These are phyloP conservation scores for Gymnopus androsaceus DNA, from an alignment of 1,284 basidiomycete genomes.

Conservation along the genomic window DNA sequence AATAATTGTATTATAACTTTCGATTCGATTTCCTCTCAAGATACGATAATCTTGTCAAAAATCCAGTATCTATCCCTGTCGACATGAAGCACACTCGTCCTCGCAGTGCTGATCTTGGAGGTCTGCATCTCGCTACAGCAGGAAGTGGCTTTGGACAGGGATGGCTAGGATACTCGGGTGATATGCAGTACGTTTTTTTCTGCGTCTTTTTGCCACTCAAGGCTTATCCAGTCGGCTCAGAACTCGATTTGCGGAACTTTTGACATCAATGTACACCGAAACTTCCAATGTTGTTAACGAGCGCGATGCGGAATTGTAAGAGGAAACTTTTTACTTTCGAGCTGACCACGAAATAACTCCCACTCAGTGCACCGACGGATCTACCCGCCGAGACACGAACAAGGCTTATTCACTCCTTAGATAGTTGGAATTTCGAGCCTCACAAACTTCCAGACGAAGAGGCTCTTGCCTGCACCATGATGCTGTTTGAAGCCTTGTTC, in stretches of 20 bases:
- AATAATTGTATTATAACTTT: too few species aligned
- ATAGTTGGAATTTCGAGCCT: conserved; percentile 87
- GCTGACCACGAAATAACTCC: conserved; percentile 6
- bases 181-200: conserved; percentile 53
- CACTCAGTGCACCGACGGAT: conserved; percentile 33
- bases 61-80: too few species aligned
- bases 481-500: conserved; percentile 76
- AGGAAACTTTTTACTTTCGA: neutral
- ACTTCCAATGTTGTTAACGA: conserved; percentile 73
- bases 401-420: conserved; percentile 65
- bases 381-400: conserved; percentile 42
- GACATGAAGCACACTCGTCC: conserved; percentile 34
- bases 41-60: too few species aligned
- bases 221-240: conserved; percentile 25
- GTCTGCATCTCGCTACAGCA: conserved; percentile 75
- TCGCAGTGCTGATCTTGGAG: conserved; percentile 83
- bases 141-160: conserved; percentile 66
- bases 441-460: conserved; percentile 79
- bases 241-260: conserved; percentile 69
- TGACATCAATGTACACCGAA: conserved; percentile 81
- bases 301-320: conserved; percentile 49
- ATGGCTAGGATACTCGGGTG: conserved; percentile 67
- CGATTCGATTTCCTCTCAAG: too few species aligned
- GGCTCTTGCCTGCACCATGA: conserved; percentile 75
- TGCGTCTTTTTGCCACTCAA: conserved; percentile 17